Conservation (phyloP, 176 grass and related monocot species). For the Lolium rigidum region DNA sequence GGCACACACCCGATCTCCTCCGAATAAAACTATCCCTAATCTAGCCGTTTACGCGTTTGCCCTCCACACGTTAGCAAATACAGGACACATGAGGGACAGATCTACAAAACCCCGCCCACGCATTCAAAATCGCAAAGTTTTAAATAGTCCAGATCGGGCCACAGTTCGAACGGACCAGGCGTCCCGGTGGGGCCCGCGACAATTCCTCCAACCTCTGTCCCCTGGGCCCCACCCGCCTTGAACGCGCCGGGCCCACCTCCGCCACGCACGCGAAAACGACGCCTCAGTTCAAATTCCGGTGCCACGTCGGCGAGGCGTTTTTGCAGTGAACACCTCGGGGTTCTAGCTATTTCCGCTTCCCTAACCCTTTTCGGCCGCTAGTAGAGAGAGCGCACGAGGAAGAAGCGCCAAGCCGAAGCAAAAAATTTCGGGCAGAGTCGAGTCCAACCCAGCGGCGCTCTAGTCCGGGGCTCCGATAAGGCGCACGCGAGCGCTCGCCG, state of each 20-base stretch:
- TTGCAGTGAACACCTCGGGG: slow-evolving; percentile 1
- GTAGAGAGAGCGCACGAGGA: slow-evolving; percentile 46
- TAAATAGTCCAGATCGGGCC: slow-evolving; percentile 36
- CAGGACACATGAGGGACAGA: not conserved
- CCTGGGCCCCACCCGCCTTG: not conserved
- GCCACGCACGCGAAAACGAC: slow-evolving; percentile 47
- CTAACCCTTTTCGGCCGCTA: slow-evolving; percentile 7
- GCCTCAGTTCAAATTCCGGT: slow-evolving; percentile 56
- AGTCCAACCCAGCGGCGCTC: slow-evolving; percentile 27
- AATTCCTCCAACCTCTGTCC: not conserved
- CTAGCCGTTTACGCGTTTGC: not conserved
- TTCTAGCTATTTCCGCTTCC: too few species aligned
- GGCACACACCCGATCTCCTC: not conserved
- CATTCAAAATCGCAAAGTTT: slow-evolving; percentile 48
- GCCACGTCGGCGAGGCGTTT: not conserved
- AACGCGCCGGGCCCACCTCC: slow-evolving; percentile 2
- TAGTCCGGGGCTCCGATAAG: slow-evolving; percentile 48
- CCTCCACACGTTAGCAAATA: slow-evolving; percentile 12
- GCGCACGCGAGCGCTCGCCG: not conserved
- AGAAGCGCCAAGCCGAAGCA: slow-evolving; percentile 66
- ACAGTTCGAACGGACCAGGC: slow-evolving; percentile 26
- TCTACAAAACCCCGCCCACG: not conserved
- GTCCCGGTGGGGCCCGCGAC: slow-evolving; percentile 5
- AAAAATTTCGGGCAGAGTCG: slow-evolving; percentile 55
- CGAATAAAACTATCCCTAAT: not conserved